Percentiles rank a stretch among this genome's conserved stretches.
Conservation (phyloP, 2,329 filamentous ascomycete species). For the Trichoderma simmonsii region DNA sequence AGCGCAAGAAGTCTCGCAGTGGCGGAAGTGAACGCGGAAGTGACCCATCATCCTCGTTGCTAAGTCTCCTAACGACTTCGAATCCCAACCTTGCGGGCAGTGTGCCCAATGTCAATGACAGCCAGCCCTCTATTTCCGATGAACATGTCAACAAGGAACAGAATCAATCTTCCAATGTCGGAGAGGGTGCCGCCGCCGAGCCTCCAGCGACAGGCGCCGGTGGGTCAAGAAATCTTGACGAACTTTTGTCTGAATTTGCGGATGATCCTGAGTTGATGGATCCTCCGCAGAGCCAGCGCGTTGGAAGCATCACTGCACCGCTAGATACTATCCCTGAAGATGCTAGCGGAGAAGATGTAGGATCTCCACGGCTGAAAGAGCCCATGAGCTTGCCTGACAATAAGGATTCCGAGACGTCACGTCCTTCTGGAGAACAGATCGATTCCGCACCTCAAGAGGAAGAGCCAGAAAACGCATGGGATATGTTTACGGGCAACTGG, state of each 20-base stretch:
- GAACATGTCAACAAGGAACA: background rate
- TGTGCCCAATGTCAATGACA: background rate
- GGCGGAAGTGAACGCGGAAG: conserved; percentile 1
- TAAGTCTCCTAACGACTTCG: background rate
- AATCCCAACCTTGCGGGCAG: background rate
- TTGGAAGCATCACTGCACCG: background rate
- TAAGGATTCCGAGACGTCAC: background rate
- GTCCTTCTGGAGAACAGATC: background rate
- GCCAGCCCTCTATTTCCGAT: background rate
- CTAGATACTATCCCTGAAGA: background rate
- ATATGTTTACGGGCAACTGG: conserved; percentile 7
- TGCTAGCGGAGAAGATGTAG: background rate
- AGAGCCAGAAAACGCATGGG: conserved; percentile 20
- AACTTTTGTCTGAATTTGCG: background rate
- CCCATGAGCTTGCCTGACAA: background rate
- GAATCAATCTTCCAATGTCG: background rate
- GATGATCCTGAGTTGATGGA: background rate
- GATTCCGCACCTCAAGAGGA: background rate
- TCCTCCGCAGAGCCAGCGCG: background rate
- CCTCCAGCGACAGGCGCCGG: background rate
- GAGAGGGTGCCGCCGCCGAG: background rate
- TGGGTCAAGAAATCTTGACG: background rate
- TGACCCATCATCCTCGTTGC: background rate
- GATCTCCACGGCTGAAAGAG: background rate
- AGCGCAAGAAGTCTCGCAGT: conserved; percentile 29